Evolutionary conservation across 768 basidiomycete species (phyloP), one percentile per base, ranked within the genome.

Genomic region (Phlebiopsis gigantea): DNA sequence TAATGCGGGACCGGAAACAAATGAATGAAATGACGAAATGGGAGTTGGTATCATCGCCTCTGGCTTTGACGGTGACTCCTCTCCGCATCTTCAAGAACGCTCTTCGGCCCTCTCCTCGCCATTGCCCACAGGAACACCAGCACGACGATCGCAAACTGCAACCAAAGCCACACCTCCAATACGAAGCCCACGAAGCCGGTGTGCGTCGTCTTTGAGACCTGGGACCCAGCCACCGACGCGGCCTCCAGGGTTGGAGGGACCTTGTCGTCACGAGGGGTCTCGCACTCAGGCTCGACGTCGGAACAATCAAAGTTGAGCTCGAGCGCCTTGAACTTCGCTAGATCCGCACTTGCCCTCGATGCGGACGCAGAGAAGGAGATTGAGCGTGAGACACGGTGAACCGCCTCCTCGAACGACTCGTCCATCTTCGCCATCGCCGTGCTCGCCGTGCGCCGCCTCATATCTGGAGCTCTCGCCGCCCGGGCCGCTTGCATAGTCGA

Each of bases 161-260:
- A 68, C 88, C 90, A 90, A 60, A 93, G 69, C 91, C 91, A 93
- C 21, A 88, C 67, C 71, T 90, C 87, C 48, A 93, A 63, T 61
- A 91, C 67, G 48, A 87, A 70, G 41, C 66, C 71, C 30, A 73
- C 71, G 21, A 76, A 59, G 6, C 68, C 67, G 34, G 34, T 12
- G 17, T 39, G 34, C 12, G 12, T 39, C 4, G 63, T 58, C 56
- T 66, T 69, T 55, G 56, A 54, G 39, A 39, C 44, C 44, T 22
- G 44, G 44, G 51, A 52, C 29, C 5, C 12, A 28, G 17, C 19
- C n/a, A 29, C 29, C 7, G 12, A n/a, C 9, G 31, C 21, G 2
- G 31, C 21, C 4, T 39, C 30, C 12, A 14, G 12, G 21, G 19
- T 9, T 8, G 50, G 29, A 9, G 6, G 21, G 29, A 12, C 22